Evolutionary conservation across 2,329 filamentous ascomycete genomes (phyloP).

Genomic region (Dryadomyces sulphureus): DNA sequence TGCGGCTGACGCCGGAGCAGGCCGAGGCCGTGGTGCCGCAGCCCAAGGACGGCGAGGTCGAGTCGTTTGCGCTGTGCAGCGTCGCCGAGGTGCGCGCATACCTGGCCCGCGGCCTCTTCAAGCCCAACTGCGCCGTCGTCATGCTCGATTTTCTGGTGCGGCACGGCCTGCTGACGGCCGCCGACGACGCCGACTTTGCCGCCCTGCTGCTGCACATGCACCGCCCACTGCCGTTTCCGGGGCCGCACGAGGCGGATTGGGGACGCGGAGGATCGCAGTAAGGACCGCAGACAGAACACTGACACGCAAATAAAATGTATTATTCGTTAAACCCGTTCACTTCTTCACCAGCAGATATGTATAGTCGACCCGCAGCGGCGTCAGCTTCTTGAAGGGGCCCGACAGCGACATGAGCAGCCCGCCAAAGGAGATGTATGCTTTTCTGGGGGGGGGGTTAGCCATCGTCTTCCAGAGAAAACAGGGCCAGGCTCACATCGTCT

Average conservation of each 20-base stretch:
- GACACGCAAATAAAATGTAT: no score
- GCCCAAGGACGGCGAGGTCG: constrained; percentile 81
- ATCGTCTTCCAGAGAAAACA: not conserved
- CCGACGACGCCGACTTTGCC: constrained; percentile 65
- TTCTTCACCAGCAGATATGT: constrained; percentile 92
- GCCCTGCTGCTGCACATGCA: constrained; percentile 66
- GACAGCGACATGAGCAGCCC: constrained; percentile 81
- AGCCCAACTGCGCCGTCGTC: constrained; percentile 80
- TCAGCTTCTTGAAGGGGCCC: constrained; percentile 92
- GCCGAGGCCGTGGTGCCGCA: constrained; percentile 39
- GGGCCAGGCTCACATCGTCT: constrained; percentile 60
- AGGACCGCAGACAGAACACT: no score
- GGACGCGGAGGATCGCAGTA: no score
- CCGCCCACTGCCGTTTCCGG: constrained; percentile 67
- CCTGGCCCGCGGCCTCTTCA: constrained; percentile 63
- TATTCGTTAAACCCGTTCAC: no score
- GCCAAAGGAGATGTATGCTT: constrained; percentile 88
- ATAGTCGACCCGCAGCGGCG: constrained; percentile 79
- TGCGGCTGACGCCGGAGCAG: constrained; percentile 51
- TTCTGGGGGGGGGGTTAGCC: constrained; percentile 35
- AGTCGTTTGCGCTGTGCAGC: constrained; percentile 63
- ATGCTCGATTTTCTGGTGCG: constrained; percentile 82
- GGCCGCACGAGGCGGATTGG: constrained; percentile 31
- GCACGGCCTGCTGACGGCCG: constrained; percentile 62
- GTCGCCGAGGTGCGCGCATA: constrained; percentile 56